A percentile compares a stretch with the other conserved stretches of the same genome.
These are phyloP conservation scores for Quercus ilex DNA, from an alignment of 306 rosid species.

Conservation along the genomic window DNA sequence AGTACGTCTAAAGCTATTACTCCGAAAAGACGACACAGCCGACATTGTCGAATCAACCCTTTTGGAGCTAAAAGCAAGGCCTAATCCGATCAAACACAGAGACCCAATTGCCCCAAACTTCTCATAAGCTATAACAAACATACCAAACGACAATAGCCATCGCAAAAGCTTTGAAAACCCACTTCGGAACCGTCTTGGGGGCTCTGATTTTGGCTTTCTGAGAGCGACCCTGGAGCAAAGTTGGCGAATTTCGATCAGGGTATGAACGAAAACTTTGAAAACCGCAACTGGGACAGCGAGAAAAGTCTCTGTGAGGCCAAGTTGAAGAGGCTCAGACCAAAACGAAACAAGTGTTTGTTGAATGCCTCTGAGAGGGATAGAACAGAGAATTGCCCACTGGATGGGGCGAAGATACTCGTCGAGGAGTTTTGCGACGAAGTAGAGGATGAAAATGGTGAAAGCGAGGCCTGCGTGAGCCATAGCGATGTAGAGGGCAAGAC, in stretches of 20 bases:
- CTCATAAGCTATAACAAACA: slow-evolving; percentile 72
- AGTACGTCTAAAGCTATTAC: slow-evolving; percentile 65
- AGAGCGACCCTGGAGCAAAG: slow-evolving; percentile 37
- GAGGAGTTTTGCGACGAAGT: slow-evolving; percentile 60
- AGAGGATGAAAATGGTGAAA: slow-evolving; percentile 67
- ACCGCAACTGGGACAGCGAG: slow-evolving; percentile 73
- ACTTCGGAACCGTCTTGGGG: slow-evolving; percentile 28
- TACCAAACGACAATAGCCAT: slow-evolving; percentile 75
- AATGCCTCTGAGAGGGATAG: slow-evolving; percentile 81
- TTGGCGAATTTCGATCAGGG: slow-evolving; percentile 75
- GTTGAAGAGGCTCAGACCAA: slow-evolving; percentile 67
- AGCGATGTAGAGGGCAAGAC: slow-evolving; percentile 84
- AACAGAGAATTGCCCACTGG: slow-evolving; percentile 92
- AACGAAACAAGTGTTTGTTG: slow-evolving; percentile 68
- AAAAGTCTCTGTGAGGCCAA: slow-evolving; percentile 84
- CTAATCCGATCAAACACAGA: slow-evolving; percentile 50
- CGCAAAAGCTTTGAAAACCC: slow-evolving; percentile 71
- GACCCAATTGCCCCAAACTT: slow-evolving; percentile 60
- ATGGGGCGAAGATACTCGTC: slow-evolving; percentile 78
- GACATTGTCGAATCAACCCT: slow-evolving; percentile 77
- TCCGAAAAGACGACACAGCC: slow-evolving; percentile 62
- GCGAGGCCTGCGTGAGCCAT: slow-evolving; percentile 93
- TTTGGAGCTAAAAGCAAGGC: slow-evolving; percentile 64
- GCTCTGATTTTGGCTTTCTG: slow-evolving; percentile 50
- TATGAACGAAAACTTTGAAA: slow-evolving; percentile 64